Percentiles rank a stretch among this genome's conserved stretches.
phyloP scores from a whole-genome alignment of 345 rosid species.

The Reutealis trisperma region DNA sequence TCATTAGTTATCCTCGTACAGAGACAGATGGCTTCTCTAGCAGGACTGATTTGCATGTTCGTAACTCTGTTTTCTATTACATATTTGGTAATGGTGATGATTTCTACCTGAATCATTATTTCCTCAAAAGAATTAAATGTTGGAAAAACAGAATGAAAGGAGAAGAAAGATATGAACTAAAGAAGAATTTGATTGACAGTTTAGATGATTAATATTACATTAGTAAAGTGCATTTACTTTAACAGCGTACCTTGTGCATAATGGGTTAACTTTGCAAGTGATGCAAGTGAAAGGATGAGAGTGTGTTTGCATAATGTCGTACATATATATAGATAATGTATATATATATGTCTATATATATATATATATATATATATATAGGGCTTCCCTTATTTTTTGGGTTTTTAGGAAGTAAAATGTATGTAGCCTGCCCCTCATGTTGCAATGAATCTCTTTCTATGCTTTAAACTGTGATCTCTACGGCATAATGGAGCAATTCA shows the following conservation, averaged over 20 bases:
- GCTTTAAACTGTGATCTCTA: not conserved
- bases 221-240: no score
- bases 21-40: constrained; percentile 89
- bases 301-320: no score
- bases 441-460: not conserved
- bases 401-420: no score
- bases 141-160: not conserved
- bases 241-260: no score
- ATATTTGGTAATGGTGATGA: not conserved
- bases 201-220: no score
- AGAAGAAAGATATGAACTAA: not conserved
- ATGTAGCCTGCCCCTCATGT: no score
- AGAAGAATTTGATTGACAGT: not conserved
- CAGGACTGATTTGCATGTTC: constrained; percentile 87
- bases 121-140: not conserved
- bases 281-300: no score
- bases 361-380: no score
- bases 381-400: no score
- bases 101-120: not conserved
- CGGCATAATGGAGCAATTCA: not conserved
- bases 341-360: no score
- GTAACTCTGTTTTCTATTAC: constrained; percentile 36
- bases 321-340: no score
- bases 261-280: no score
- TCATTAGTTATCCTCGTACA: constrained; percentile 98